Percentiles rank a stretch among this genome's conserved stretches.
These are phyloP conservation scores for Venustampulla echinocandica DNA, from an alignment of 495 filamentous ascomycete genomes.

Conservation along the genomic window DNA sequence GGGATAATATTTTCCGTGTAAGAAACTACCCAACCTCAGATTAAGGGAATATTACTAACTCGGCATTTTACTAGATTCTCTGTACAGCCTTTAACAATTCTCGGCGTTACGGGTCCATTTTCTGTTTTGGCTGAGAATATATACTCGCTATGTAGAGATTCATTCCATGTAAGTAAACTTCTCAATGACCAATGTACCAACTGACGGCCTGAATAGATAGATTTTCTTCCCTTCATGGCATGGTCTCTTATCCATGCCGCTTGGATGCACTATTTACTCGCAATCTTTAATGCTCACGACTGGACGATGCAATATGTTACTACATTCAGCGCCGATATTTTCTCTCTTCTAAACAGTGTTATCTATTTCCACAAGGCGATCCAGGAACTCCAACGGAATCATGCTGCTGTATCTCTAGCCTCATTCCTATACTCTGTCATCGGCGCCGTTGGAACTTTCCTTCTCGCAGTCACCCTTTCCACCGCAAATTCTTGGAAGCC, in stretches of 20 bases:
- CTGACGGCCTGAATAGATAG: constrained; percentile 34
- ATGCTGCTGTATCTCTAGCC: constrained; percentile 50
- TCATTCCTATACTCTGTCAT: constrained; percentile 65
- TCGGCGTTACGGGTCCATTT: constrained; percentile 68
- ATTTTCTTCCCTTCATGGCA: constrained; percentile 65
- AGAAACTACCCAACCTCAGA: constrained; percentile 14
- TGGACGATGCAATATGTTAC: constrained; percentile 75
- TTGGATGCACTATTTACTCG: constrained; percentile 63
- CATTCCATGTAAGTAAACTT: constrained; percentile 41
- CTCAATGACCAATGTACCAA: neutral
- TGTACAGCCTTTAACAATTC: constrained; percentile 61
- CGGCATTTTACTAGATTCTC: constrained; percentile 44
- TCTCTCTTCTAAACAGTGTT: constrained; percentile 61
- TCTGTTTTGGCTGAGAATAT: constrained; percentile 65
- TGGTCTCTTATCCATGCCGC: constrained; percentile 64
- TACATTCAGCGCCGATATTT: constrained; percentile 62
- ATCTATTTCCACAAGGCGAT: constrained; percentile 72
- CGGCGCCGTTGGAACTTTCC: constrained; percentile 59
- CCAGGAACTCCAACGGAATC: constrained; percentile 57
- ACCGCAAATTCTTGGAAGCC: constrained; percentile 58
- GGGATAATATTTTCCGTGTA: constrained; percentile 59
- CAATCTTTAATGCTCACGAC: constrained; percentile 65
- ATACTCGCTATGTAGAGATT: constrained; percentile 47
- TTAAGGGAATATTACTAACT: constrained; percentile 1
- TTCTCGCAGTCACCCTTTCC: constrained; percentile 56